Evolutionary conservation across 2,329 filamentous ascomycete genomes (phyloP).

Genomic region (Thermoascus crustaceus): DNA sequence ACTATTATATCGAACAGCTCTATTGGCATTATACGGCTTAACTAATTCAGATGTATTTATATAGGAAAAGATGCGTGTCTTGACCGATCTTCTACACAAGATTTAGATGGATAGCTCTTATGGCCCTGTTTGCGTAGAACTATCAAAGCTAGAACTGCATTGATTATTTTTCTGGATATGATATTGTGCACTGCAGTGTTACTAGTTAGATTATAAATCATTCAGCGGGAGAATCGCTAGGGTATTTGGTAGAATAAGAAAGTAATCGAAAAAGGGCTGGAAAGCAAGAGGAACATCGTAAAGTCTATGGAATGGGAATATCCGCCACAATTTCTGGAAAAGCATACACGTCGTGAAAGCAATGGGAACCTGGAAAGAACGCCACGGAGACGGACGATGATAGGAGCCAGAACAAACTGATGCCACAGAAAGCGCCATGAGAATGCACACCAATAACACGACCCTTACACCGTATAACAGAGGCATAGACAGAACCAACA

Average conservation of each 20-base stretch:
- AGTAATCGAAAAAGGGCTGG: slow-evolving; percentile 3
- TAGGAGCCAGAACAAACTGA: neutral
- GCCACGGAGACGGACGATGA: neutral
- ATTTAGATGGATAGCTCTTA: too few species aligned
- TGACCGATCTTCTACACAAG: too few species aligned
- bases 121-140: too few species aligned
- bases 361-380: slow-evolving; percentile 2
- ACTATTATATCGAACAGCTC: too few species aligned
- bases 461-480: neutral
- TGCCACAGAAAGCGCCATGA: slow-evolving; percentile 1
- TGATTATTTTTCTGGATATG: neutral
- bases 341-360: neutral
- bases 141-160: neutral
- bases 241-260: slow-evolving; percentile 7
- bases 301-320: slow-evolving; percentile 1
- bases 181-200: neutral
- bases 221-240: slow-evolving; percentile 5
- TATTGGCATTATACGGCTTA: too few species aligned
- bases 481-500: neutral
- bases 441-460: slow-evolving; percentile 1
- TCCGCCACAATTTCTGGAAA: neutral
- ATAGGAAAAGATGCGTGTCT: too few species aligned
- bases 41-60: too few species aligned
- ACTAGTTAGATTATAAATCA: slow-evolving; percentile 2
- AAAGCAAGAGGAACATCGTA: slow-evolving; percentile 2